Conservation (phyloP, 2,329 filamentous ascomycete species). For the Colletotrichum sp. region DNA sequence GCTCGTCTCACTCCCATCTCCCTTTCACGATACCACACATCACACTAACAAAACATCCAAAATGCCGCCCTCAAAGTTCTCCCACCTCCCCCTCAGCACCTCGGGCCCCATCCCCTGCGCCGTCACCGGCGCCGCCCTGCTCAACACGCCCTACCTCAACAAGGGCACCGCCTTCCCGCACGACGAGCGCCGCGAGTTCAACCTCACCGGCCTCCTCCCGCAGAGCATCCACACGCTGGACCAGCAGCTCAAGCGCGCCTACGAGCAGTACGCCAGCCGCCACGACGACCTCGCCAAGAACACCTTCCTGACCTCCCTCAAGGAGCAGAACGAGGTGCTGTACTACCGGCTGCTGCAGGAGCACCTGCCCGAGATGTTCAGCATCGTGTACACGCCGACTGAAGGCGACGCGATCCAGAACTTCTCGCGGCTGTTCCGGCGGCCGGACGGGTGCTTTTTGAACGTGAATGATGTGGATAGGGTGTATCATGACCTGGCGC, state of each 20-base stretch:
- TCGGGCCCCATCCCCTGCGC: slow-evolving; percentile 40
- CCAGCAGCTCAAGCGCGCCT: slow-evolving; percentile 78
- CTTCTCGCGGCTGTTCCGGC: slow-evolving; percentile 78
- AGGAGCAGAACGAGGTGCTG: slow-evolving; percentile 83
- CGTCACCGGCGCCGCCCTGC: slow-evolving; percentile 36
- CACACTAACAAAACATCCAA: background rate
- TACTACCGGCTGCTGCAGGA: slow-evolving; percentile 80
- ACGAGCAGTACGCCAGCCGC: slow-evolving; percentile 75
- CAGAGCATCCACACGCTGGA: slow-evolving; percentile 76
- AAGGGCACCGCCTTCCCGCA: slow-evolving; percentile 81
- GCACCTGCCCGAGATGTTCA: slow-evolving; percentile 87
- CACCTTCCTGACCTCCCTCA: slow-evolving; percentile 84
- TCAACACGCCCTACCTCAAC: slow-evolving; percentile 61
- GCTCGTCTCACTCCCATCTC: background rate
- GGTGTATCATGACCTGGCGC: slow-evolving; percentile 69
- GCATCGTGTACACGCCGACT: slow-evolving; percentile 89
- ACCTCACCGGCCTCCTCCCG: slow-evolving; percentile 76
- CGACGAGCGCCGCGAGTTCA: slow-evolving; percentile 73
- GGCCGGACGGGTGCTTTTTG: slow-evolving; percentile 82
- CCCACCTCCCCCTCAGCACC: slow-evolving; percentile 38
- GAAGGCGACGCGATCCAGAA: slow-evolving; percentile 89
- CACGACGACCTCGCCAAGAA: slow-evolving; percentile 78
- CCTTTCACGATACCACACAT: background rate
- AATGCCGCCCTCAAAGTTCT: slow-evolving; percentile 28
- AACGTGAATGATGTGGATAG: slow-evolving; percentile 73